Base-by-base conservation (phyloP, 2,329 filamentous ascomycete genomes). In the Aspergillus jensenii region DNA sequence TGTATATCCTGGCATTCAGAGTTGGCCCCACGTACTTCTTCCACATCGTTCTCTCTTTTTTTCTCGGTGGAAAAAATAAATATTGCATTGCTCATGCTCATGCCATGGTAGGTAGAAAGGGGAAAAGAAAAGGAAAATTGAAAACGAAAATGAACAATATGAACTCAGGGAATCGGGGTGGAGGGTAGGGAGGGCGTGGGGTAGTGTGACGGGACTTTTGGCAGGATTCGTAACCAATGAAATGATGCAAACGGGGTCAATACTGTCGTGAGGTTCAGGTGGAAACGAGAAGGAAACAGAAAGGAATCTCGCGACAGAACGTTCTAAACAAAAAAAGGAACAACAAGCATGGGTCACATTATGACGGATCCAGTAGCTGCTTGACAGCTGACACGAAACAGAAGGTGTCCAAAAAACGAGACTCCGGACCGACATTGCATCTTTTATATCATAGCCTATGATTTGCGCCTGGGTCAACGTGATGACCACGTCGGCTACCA, bases 321-420 rank as follows among this genome's bases (percentile, higher is more conserved):
- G 44, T 55, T 62, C 58, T 62, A 62, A 56, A 57, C 41, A 52
- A 52, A 59, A 52, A 59, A 46, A 52, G 37, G 64, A 67, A 62
- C 57, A 67, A 63, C 54, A 65, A 59, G 62, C 58, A 63, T 63
- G 58, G 21, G 52, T 63, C 64, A 59, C 66, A 66, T 70, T 66
- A 69, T 59, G 64, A 57, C 57, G 59, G 64, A 64, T 66, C 59
- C 64, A 62, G 62, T 58, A 44, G 43, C 48, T 55, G 59, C 59
- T 48, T 55, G 52, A 62, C 52, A 27, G 46, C 52, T 52, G 44
- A 51, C 40, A 52, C 41, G 48, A 54, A 59, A 57, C 48, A 49
- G 48, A 49, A 58, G 56, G 45, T 58, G 58, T 58, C 51, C 55
- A 49, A 49, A 50, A 52, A 27, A 41, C 45, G 60, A 59, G 56